Evolutionary conservation across 495 filamentous ascomycete species (phyloP).

Genomic region (Elasticomyces elasticus): DNA sequence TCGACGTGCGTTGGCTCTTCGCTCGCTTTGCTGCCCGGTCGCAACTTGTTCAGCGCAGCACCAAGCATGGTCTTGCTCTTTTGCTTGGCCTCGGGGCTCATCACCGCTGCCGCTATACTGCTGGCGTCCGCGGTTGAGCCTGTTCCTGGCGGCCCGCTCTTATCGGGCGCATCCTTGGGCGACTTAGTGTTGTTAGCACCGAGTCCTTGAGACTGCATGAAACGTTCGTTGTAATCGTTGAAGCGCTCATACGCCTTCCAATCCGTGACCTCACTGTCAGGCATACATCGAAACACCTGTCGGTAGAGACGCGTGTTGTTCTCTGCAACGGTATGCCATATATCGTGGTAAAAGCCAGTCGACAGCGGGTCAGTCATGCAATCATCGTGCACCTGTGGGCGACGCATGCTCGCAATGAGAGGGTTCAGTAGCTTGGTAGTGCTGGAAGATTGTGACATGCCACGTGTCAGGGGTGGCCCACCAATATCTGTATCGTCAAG

Average conservation of each 20-base stretch:
- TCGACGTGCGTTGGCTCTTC: constrained; percentile 14
- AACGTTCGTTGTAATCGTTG: constrained; percentile 64
- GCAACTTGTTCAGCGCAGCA: constrained; percentile 5
- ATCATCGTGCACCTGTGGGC: constrained; percentile 52
- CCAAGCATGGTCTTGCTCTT: constrained; percentile 12
- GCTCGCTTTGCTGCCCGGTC: constrained; percentile 15
- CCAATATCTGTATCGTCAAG: constrained; percentile 74
- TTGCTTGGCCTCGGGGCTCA: background rate
- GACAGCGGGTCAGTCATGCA: constrained; percentile 78
- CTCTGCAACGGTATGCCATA: constrained; percentile 77
- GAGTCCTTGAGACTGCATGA: constrained; percentile 50
- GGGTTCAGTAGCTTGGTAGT: constrained; percentile 42
- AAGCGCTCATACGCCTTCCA: constrained; percentile 95
- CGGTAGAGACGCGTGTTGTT: constrained; percentile 94
- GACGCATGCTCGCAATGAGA: constrained; percentile 55
- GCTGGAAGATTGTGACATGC: constrained; percentile 36
- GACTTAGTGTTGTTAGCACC: constrained; percentile 27
- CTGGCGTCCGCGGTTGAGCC: constrained; percentile 2
- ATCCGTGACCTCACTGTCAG: constrained; percentile 82
- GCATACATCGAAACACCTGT: constrained; percentile 91
- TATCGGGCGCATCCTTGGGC: constrained; percentile 18
- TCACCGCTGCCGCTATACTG: background rate
- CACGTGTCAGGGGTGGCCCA: constrained; percentile 46
- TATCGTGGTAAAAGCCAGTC: constrained; percentile 72
- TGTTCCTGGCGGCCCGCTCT: constrained; percentile 28